Evolutionary conservation across 177 flowering plant species (phyloP).

Genomic region (Vitis hybrid): DNA sequence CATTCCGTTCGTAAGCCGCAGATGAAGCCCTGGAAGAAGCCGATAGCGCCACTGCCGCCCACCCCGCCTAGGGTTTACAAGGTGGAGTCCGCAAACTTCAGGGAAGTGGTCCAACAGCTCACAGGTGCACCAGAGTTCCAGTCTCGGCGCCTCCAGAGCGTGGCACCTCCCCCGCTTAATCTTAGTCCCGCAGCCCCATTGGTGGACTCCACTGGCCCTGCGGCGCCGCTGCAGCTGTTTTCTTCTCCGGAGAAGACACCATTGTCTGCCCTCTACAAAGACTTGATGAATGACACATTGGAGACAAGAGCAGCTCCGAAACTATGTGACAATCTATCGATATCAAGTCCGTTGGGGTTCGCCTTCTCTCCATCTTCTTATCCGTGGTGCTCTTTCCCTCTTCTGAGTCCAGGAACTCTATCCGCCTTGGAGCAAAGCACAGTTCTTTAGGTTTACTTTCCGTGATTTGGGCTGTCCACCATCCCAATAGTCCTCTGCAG

Average conservation of each 20-base stretch:
- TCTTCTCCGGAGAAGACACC: conserved; percentile 11
- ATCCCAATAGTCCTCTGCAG: background rate
- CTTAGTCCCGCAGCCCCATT: background rate
- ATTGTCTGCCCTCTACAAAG: conserved; percentile 9
- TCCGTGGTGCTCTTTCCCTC: conserved; percentile 33
- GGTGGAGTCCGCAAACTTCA: conserved; percentile 35
- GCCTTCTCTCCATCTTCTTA: conserved; percentile 28
- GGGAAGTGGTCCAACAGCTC: conserved; percentile 41
- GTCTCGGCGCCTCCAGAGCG: conserved; percentile 20
- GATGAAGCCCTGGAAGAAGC: conserved; percentile 38
- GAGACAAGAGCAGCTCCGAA: conserved; percentile 1
- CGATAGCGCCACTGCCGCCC: conserved; percentile 33
- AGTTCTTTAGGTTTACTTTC: conserved; percentile 11
- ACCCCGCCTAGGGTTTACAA: conserved; percentile 29
- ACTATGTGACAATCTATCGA: background rate
- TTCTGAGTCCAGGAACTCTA: conserved; percentile 41
- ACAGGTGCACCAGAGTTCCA: conserved; percentile 30
- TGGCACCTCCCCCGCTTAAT: conserved; percentile 30
- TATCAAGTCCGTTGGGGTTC: conserved; percentile 10
- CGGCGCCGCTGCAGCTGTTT: conserved; percentile 1
- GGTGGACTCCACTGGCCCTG: background rate
- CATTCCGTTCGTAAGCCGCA: conserved; percentile 27
- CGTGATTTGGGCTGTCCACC: background rate
- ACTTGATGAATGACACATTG: conserved; percentile 16
- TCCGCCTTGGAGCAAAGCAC: conserved; percentile 31